These are phyloP conservation scores for Diplosphaera chodatii DNA, from an alignment of 139 green algal genomes.

Conservation along the genomic window DNA sequence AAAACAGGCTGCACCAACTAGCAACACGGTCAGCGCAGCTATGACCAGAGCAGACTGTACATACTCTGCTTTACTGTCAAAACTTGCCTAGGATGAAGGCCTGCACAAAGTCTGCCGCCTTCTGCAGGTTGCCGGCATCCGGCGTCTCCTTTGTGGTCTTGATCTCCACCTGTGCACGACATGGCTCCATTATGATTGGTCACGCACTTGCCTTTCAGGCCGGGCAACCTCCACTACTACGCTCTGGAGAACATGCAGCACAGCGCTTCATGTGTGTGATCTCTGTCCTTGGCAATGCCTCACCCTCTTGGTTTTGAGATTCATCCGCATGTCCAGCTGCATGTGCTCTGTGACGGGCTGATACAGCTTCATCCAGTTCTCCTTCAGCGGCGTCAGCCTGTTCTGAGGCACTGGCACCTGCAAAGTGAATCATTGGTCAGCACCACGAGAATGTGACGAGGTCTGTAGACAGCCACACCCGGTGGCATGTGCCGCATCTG, in stretches of 20 bases:
- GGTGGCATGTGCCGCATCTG: no score
- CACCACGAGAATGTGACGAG: no score
- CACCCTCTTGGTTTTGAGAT: constrained; percentile 92
- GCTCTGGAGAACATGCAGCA: no score
- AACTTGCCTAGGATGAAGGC: constrained; percentile 86
- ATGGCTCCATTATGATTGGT: background rate
- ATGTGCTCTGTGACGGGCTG: constrained; percentile 92
- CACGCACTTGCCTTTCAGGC: no score
- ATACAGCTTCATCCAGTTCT: constrained; percentile 93
- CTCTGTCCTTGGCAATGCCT: background rate
- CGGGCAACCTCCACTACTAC: no score
- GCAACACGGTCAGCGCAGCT: no score
- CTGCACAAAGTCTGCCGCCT: constrained; percentile 95
- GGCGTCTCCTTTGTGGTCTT: constrained; percentile 83
- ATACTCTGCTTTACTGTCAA: no score
- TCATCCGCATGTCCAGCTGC: constrained; percentile 99
- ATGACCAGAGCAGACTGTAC: no score
- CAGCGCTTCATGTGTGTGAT: no score
- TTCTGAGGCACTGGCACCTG: constrained; percentile 85
- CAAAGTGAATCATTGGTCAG: background rate
- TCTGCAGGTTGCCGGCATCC: constrained; percentile 83
- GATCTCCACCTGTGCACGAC: constrained; percentile 83
- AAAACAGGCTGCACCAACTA: no score
- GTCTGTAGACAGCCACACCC: no score
- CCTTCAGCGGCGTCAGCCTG: constrained; percentile 94